Conservation (phyloP, 2,329 filamentous ascomycete genomes). For the Neurospora sp. region DNA sequence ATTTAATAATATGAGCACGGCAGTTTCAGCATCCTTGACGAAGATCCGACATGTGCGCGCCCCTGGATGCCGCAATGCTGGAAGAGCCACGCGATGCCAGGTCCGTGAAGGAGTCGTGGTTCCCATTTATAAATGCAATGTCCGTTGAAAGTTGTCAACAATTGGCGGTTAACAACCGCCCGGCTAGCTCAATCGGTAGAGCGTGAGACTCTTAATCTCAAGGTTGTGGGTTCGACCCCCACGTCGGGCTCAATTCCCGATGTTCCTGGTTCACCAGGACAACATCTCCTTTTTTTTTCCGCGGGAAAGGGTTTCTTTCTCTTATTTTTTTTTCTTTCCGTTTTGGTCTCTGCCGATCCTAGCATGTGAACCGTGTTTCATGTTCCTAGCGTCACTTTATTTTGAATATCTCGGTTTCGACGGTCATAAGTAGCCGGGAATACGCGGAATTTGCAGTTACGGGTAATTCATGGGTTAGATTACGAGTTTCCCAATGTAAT, state of each 20-base stretch:
- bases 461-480: background rate
- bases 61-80: background rate
- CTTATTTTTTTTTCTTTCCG: background rate
- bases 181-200: constrained; percentile 63
- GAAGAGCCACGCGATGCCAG: background rate
- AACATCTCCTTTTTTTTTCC: background rate
- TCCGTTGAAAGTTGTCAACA: background rate
- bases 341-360: background rate
- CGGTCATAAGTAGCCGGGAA: background rate
- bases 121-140: background rate
- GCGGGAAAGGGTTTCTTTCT: background rate
- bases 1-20: background rate
- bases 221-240: background rate
- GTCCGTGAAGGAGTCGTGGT: background rate
- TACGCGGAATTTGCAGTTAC: background rate
- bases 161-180: constrained; percentile 21
- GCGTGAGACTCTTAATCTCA: constrained; percentile 56
- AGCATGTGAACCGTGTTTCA: background rate
- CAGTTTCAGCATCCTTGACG: background rate
- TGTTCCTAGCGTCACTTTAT: background rate
- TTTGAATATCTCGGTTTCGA: background rate
- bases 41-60: background rate
- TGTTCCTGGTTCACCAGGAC: background rate
- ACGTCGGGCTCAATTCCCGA: background rate
- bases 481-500: background rate